A percentile compares a stretch with the other conserved stretches of the same genome.
phyloP scores from a whole-genome alignment of 2,329 filamentous ascomycete genomes.

The Aspergillus floridensis region DNA sequence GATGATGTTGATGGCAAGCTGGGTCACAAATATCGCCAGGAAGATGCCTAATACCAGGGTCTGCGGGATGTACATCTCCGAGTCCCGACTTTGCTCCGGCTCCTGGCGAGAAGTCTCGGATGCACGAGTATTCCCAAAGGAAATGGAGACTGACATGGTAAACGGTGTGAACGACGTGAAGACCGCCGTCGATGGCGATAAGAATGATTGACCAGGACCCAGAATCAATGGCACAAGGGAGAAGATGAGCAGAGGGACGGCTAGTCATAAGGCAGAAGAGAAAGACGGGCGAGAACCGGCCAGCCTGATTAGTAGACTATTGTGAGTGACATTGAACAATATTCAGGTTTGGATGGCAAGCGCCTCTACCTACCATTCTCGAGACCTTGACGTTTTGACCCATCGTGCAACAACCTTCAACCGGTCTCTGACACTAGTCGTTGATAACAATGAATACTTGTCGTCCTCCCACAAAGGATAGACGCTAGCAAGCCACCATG shows the following conservation, averaged over 20 bases:
- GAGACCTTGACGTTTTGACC: constrained; percentile 70
- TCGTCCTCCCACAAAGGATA: constrained; percentile 73
- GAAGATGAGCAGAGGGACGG: constrained; percentile 38
- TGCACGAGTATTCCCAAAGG: constrained; percentile 25
- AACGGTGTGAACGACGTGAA: constrained; percentile 36
- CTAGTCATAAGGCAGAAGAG: constrained; percentile 45
- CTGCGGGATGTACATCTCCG: constrained; percentile 30
- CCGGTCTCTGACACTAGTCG: constrained; percentile 73
- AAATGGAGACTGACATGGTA: constrained; percentile 37
- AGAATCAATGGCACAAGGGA: constrained; percentile 29
- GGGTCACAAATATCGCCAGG: constrained; percentile 29
- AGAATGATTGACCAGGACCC: constrained; percentile 14
- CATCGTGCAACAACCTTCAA: constrained; percentile 79
- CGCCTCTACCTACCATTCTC: constrained; percentile 62
- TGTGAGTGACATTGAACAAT: constrained; percentile 14
- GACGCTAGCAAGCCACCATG: constrained; percentile 87
- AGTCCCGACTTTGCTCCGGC: constrained; percentile 3
- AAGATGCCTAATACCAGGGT: constrained; percentile 34
- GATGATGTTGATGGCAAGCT: constrained; percentile 29
- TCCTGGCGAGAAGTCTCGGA: constrained; percentile 6
- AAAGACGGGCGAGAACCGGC: constrained; percentile 32
- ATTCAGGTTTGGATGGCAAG: not conserved
- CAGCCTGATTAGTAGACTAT: constrained; percentile 23
- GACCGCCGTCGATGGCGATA: constrained; percentile 25
- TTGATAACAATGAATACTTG: constrained; percentile 72